Evolutionary conservation across 345 rosid species (phyloP).

Genomic region (Hibiscus trionum): DNA sequence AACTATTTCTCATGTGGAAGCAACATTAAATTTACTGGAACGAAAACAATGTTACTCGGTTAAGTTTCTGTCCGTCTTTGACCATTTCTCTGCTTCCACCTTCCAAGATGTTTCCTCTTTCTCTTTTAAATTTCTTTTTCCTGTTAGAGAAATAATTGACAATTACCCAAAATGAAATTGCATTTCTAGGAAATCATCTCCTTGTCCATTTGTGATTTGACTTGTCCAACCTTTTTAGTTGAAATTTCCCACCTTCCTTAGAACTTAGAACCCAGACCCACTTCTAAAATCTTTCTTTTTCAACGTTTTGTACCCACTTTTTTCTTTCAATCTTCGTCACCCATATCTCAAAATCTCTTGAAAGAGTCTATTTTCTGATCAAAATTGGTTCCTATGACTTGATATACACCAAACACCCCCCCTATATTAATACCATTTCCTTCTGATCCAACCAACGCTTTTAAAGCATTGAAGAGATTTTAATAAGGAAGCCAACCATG

Average conservation of each 20-base stretch:
- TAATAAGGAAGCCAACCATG: slow-evolving; percentile 25
- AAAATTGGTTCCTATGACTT: not conserved
- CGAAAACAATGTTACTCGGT: not conserved
- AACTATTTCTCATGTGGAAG: no score
- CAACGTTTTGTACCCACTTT: no score
- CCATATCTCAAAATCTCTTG: not conserved
- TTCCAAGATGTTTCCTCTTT: not conserved
- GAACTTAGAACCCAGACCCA: not conserved
- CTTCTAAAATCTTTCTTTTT: not conserved
- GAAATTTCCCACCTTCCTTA: not conserved
- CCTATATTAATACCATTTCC: not conserved
- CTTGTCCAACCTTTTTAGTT: not conserved
- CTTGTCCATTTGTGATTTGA: not conserved
- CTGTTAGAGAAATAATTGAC: not conserved
- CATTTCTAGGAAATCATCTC: no score
- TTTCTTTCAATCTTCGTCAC: not conserved
- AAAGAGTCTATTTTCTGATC: not conserved
- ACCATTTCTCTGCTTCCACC: not conserved
- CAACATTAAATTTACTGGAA: no score
- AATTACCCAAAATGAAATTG: not conserved
- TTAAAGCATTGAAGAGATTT: not conserved
- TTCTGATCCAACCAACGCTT: not conserved
- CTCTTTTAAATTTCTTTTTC: not conserved
- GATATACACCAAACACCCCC: not conserved
- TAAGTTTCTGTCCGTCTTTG: not conserved